Conservation (phyloP, 805 yeast genomes). For the Dipodascopsis uninucleata region DNA sequence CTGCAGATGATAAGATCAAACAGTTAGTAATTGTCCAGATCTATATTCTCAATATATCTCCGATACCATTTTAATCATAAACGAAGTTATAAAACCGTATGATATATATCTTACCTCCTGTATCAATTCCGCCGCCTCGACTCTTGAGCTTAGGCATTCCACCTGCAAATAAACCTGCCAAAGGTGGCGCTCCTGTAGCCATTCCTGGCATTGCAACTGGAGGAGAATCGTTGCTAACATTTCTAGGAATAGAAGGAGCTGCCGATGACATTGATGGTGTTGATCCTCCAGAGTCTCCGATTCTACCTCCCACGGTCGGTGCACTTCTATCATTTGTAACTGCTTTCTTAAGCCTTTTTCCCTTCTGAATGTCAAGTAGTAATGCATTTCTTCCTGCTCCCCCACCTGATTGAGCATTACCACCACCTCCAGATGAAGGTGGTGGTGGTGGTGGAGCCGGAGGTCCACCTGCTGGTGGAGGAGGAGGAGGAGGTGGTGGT, state of each 20-base stretch:
- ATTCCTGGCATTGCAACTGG: not conserved
- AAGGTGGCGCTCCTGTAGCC: constrained; percentile 21
- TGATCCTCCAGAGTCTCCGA: constrained; percentile 32
- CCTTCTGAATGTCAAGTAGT: constrained; percentile 80
- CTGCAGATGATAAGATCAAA: constrained; percentile 2
- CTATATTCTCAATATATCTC: not conserved
- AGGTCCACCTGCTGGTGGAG: constrained; percentile 22
- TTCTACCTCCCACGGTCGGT: constrained; percentile 47
- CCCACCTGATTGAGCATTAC: constrained; percentile 23
- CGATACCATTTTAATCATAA: constrained; percentile 3
- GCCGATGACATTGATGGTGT: constrained; percentile 16
- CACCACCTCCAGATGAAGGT: constrained; percentile 11
- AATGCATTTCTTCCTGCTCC: constrained; percentile 38
- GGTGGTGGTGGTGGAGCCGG: constrained; percentile 28
- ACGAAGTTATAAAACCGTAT: constrained; percentile 8
- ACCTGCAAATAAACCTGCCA: constrained; percentile 71
- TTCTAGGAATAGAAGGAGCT: constrained; percentile 28
- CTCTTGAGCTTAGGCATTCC: constrained; percentile 73
- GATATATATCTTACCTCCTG: constrained; percentile 24
- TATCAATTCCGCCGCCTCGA: constrained; percentile 36
- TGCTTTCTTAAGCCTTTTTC: constrained; percentile 56
- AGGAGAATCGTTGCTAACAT: no score
- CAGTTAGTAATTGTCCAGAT: not conserved
- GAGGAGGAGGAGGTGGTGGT: constrained; percentile 29
- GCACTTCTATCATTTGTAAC: constrained; percentile 64